Percentiles rank a stretch among this genome's conserved stretches.
These are phyloP conservation scores for Delitschia confertaspora DNA, from an alignment of 495 filamentous ascomycete genomes.

Conservation along the genomic window DNA sequence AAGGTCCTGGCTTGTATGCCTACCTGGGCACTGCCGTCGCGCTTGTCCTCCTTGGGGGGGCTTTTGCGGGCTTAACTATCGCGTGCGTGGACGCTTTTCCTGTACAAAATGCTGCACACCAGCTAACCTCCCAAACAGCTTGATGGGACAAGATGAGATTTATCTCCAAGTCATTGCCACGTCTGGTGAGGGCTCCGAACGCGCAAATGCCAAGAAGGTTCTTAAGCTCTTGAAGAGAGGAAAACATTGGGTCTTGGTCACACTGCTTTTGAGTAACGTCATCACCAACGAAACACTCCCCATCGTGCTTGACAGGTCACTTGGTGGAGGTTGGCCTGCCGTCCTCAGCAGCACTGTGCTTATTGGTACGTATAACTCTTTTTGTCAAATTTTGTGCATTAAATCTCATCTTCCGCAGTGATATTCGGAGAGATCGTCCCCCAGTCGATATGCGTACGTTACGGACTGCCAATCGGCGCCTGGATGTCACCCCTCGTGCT, in stretches of 20 bases:
- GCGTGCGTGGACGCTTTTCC: slow-evolving; percentile 42
- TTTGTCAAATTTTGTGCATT: slow-evolving; percentile 26
- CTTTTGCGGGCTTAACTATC: slow-evolving; percentile 95
- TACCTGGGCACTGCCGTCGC: slow-evolving; percentile 59
- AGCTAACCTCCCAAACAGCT: slow-evolving; percentile 34
- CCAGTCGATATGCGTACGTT: slow-evolving; percentile 92
- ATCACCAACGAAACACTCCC: slow-evolving; percentile 97
- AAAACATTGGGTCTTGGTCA: slow-evolving; percentile 99
- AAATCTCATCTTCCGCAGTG: slow-evolving; percentile 51
- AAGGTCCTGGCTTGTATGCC: slow-evolving; percentile 57
- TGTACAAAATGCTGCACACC: neutral
- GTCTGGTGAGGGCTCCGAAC: slow-evolving; percentile 72
- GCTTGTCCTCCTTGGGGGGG: slow-evolving; percentile 78
- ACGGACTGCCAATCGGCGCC: slow-evolving; percentile 91
- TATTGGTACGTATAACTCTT: slow-evolving; percentile 56
- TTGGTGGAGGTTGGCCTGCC: slow-evolving; percentile 91
- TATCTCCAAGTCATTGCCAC: slow-evolving; percentile 88
- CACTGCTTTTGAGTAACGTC: slow-evolving; percentile 86
- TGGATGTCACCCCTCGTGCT: slow-evolving; percentile 87
- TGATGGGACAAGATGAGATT: slow-evolving; percentile 88
- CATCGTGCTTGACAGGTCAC: slow-evolving; percentile 84
- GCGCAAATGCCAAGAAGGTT: slow-evolving; percentile 73
- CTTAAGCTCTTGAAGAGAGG: slow-evolving; percentile 72
- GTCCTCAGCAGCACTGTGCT: slow-evolving; percentile 85
- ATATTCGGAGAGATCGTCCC: slow-evolving; percentile 96